Evolutionary conservation across 1,284 basidiomycete species (phyloP).

Genomic region (Xerocomus amazonicus): DNA sequence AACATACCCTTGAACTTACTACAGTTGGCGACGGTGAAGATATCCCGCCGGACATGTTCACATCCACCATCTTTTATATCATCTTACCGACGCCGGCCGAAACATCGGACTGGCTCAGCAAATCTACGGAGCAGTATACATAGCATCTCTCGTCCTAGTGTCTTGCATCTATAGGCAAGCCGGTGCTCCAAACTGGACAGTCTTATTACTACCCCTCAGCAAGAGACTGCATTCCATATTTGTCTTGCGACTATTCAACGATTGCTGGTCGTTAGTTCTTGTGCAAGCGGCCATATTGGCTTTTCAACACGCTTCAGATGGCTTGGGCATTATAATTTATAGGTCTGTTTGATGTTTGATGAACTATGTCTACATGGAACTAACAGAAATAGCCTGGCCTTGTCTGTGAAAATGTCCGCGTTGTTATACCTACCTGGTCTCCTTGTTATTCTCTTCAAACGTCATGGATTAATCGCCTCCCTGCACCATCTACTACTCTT

Average conservation of each 20-base stretch:
- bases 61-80: slow-evolving; percentile 75
- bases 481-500: slow-evolving; percentile 56
- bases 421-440: slow-evolving; percentile 91
- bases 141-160: slow-evolving; percentile 60
- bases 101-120: slow-evolving; percentile 72
- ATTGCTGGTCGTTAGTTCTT: slow-evolving; percentile 79
- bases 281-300: slow-evolving; percentile 60
- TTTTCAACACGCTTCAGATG: slow-evolving; percentile 57
- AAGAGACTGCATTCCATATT: slow-evolving; percentile 95
- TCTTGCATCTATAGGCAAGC: slow-evolving; percentile 68
- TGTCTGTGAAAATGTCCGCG: slow-evolving; percentile 96
- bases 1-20: slow-evolving; percentile 2
- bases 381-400: slow-evolving; percentile 57
- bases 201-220: slow-evolving; percentile 79
- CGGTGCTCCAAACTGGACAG: slow-evolving; percentile 72
- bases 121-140: slow-evolving; percentile 73
- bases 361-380: background rate
- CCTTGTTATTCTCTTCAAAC: slow-evolving; percentile 75
- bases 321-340: slow-evolving; percentile 63
- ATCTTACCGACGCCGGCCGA: slow-evolving; percentile 58
- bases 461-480: slow-evolving; percentile 59
- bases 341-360: slow-evolving; percentile 52
- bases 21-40: slow-evolving; percentile 38
- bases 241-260: slow-evolving; percentile 91
- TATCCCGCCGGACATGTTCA: slow-evolving; percentile 95